Evolutionary conservation across 108 stramenopile genomes (phyloP), one percentile per base, ranked within the genome.

Genomic region (Skeletonema costatum): DNA sequence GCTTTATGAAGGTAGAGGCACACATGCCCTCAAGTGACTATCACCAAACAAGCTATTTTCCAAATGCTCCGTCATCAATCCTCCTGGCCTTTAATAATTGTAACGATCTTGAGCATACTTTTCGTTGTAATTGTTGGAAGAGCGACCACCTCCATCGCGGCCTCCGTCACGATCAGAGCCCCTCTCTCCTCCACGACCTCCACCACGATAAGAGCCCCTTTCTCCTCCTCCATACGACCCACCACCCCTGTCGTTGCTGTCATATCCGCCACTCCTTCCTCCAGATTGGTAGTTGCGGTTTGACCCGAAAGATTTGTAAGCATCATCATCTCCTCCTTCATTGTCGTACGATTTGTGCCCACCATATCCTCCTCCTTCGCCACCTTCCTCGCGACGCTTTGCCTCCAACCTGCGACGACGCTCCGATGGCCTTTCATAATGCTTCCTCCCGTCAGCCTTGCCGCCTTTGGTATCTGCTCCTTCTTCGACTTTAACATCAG

Each of bases 361-460:
- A 30, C 71, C 65, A n/a, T 42, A 29, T 19, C 73, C 67, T 17
- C 67, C 50, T 25, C 71, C 76, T 42, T 41, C 60, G 6, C 70
- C 75, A 16, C 72, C 66, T 8, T 64, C 77, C 66, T 73, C 71
- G 25, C 59, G 59, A 38, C 71, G 33, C 72, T 81, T 65, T 36
- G 74, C 68, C 50, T 85, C 85, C 48, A 81, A 77, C 60, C 85
- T 66, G 21, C 80, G 61, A 39, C 85, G 50, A 25, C 85, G 60
- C 53, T 85, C 85, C 29, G 68, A 70, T 25, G 85, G 85, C 68
- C 85, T 81, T 46, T 85, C 85, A 65, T 71, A 85, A 32, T 83
- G 38, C 53, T 62, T 25, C 63, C 68, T n/a, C 13, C 29, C 68
- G 0, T 11, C 1, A 10, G 30, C 9, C 67, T 17, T 68, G 2